A percentile compares a stretch with the other conserved stretches of the same genome.
Evolutionary conservation across 1,284 basidiomycete genomes (phyloP).

Genomic region (Leccinum insolens): DNA sequence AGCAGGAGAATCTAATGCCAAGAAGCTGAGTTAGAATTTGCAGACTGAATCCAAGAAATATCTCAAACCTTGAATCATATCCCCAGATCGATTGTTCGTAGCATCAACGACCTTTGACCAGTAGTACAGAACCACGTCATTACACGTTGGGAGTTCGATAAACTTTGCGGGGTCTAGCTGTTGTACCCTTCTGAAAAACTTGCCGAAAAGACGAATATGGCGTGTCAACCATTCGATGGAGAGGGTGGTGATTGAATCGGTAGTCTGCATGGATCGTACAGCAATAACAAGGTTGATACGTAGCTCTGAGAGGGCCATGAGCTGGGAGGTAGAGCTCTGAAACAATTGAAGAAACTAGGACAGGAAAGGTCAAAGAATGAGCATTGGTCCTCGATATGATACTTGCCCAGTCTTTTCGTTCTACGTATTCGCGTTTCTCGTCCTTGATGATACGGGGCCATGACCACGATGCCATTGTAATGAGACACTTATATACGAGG

Average conservation of each 20-base stretch:
- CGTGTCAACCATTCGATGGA: slow-evolving; percentile 61
- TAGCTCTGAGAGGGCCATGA: slow-evolving; percentile 55
- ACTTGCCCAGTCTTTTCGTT: slow-evolving; percentile 59
- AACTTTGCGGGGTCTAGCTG: slow-evolving; percentile 63
- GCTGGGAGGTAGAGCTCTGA: slow-evolving; percentile 54
- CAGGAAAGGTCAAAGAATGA: slow-evolving; percentile 9
- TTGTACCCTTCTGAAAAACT: slow-evolving; percentile 76
- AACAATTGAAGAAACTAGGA: slow-evolving; percentile 63
- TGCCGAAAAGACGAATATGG: slow-evolving; percentile 71
- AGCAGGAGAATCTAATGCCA: slow-evolving; percentile 44
- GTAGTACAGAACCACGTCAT: slow-evolving; percentile 71
- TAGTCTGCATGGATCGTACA: slow-evolving; percentile 27
- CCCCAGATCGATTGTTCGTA: slow-evolving; percentile 48
- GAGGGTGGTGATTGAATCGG: slow-evolving; percentile 36
- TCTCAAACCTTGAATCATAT: slow-evolving; percentile 56
- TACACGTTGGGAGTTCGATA: slow-evolving; percentile 62
- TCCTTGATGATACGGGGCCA: slow-evolving; percentile 61
- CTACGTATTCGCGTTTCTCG: slow-evolving; percentile 42
- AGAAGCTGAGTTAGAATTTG: not conserved
- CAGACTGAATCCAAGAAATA: not conserved
- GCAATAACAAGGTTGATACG: slow-evolving; percentile 44
- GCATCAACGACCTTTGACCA: slow-evolving; percentile 78
- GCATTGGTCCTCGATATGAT: slow-evolving; percentile 1
- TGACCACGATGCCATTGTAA: slow-evolving; percentile 67
- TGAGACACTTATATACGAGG: slow-evolving; percentile 69